These are phyloP conservation scores for Penicillium daleae DNA, from an alignment of 495 filamentous ascomycete species.

Conservation along the genomic window DNA sequence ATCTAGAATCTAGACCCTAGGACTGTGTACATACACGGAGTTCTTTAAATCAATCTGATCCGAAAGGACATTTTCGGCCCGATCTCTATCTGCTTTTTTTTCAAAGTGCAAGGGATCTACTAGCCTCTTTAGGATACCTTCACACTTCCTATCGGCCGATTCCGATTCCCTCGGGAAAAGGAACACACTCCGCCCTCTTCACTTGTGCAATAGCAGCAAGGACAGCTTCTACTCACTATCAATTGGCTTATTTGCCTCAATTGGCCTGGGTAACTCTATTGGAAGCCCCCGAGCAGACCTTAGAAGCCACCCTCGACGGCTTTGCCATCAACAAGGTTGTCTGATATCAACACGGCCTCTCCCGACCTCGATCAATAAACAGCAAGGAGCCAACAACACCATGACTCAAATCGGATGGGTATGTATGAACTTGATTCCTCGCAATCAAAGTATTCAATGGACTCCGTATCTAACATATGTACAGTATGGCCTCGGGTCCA, in stretches of 20 bases:
- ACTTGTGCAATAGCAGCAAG: constrained; percentile 3
- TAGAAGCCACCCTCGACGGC: not conserved
- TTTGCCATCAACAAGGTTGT: not conserved
- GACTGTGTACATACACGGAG: not conserved
- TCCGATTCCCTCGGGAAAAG: constrained; percentile 36
- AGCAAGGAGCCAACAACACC: constrained; percentile 10
- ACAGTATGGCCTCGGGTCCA: constrained; percentile 53
- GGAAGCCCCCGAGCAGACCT: not conserved
- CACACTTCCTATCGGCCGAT: constrained; percentile 31
- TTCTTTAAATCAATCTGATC: not conserved
- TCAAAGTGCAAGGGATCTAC: not conserved
- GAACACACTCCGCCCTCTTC: constrained; percentile 21
- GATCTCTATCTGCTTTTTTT: not conserved
- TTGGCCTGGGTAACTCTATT: not conserved
- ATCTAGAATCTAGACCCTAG: not conserved
- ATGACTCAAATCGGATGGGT: constrained; percentile 51
- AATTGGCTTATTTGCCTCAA: not conserved
- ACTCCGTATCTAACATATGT: constrained; percentile 9
- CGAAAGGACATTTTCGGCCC: not conserved
- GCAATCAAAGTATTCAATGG: not conserved
- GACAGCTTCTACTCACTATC: not conserved
- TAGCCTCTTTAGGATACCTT: constrained; percentile 8
- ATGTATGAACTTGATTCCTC: constrained; percentile 2
- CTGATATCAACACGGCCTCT: not conserved
- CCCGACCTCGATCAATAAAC: not conserved